These are phyloP conservation scores for Cryptococcus sp. DNA, from an alignment of 1,284 basidiomycete species.

Conservation along the genomic window DNA sequence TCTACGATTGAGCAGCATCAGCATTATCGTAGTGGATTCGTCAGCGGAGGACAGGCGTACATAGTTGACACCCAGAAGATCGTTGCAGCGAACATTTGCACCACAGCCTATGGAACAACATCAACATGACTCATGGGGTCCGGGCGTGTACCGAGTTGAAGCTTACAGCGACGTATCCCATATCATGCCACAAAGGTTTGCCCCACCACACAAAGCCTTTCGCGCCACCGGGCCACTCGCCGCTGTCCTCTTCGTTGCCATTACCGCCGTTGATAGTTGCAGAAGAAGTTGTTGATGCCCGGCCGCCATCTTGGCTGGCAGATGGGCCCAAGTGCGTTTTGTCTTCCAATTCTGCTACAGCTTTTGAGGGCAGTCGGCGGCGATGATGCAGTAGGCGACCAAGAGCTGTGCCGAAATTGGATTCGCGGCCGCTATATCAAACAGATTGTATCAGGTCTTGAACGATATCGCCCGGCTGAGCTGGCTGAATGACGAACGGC, in stretches of 20 bases:
- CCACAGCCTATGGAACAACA: slow-evolving; percentile 47
- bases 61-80: slow-evolving; percentile 64
- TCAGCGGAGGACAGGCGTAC: slow-evolving; percentile 24
- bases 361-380: slow-evolving; percentile 5
- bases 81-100: slow-evolving; percentile 60
- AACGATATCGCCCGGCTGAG: not conserved
- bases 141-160: not conserved
- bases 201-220: slow-evolving; percentile 42
- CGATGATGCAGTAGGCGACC: slow-evolving; percentile 28
- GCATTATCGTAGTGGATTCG: not conserved
- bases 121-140: not conserved
- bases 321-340: not conserved
- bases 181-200: slow-evolving; percentile 58
- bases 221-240: slow-evolving; percentile 10
- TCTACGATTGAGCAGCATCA: slow-evolving; percentile 15
- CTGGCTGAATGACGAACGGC: not conserved
- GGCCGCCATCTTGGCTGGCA: not conserved
- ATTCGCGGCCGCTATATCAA: slow-evolving; percentile 37
- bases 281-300: slow-evolving; percentile 1
- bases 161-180: slow-evolving; percentile 59
- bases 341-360: slow-evolving; percentile 4
- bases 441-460: not conserved
- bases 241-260: not conserved
- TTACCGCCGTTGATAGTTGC: not conserved
- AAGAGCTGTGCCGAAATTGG: slow-evolving; percentile 36